These are phyloP conservation scores for Heterococcus sp. DNA, from an alignment of 108 stramenopile genomes.

Conservation along the genomic window DNA sequence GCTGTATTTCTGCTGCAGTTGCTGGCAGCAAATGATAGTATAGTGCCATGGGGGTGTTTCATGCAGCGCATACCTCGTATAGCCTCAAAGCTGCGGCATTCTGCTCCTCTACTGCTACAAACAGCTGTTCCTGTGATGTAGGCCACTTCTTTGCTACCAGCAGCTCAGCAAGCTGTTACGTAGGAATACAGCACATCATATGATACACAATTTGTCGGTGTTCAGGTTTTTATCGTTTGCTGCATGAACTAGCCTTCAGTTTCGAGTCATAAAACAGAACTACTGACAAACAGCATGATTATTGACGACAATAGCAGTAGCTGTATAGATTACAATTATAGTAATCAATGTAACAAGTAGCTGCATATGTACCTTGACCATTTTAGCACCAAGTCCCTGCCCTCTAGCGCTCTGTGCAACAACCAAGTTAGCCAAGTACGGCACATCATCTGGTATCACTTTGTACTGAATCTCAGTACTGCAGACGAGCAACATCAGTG, in stretches of 20 bases:
- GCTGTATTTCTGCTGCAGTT: no score
- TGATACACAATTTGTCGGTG: not conserved
- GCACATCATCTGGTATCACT: not conserved
- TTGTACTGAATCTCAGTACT: not conserved
- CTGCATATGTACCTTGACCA: not conserved
- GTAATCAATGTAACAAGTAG: not conserved
- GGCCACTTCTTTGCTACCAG: not conserved
- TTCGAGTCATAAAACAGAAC: no score
- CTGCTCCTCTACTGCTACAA: not conserved
- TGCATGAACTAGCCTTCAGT: no score
- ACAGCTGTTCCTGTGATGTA: not conserved
- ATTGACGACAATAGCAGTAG: no score
- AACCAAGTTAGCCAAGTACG: not conserved
- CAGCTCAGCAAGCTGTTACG: not conserved
- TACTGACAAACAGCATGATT: no score
- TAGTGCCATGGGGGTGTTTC: no score
- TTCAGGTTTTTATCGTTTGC: no score
- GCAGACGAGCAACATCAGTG: not conserved
- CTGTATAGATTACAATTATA: no score
- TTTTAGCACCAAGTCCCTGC: not conserved
- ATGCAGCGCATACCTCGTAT: not conserved
- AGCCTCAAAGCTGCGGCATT: not conserved
- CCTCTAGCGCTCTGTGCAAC: not conserved
- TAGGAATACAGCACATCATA: not conserved
- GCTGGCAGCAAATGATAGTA: no score